Conservation (phyloP, 768 basidiomycete genomes). For the Boletus tomentosulus region DNA sequence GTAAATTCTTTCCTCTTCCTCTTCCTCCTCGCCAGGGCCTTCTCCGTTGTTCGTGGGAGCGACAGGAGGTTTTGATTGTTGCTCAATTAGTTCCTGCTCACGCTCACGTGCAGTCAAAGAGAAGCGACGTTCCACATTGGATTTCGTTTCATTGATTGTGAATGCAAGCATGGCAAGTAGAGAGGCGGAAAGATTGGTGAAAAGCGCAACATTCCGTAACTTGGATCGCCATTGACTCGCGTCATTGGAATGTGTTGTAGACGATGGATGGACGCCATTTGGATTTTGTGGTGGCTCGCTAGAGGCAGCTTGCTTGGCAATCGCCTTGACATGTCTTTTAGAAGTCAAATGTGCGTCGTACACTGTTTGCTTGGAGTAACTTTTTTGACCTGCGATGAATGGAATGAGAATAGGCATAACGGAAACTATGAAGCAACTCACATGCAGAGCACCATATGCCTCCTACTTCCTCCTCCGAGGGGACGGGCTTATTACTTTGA, state of each 20-base stretch:
- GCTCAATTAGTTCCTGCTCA: conserved; percentile 87
- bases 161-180: conserved; percentile 62
- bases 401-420: conserved; percentile 1
- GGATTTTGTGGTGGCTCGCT: conserved; percentile 32
- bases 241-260: conserved; percentile 33
- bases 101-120: conserved; percentile 97
- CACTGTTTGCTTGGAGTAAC: conserved; percentile 95
- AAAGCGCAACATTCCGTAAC: conserved; percentile 60
- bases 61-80: conserved; percentile 51
- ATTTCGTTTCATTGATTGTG: conserved; percentile 83
- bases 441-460: conserved; percentile 95
- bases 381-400: conserved; percentile 71
- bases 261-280: conserved; percentile 25
- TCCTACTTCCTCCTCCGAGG: conserved; percentile 41
- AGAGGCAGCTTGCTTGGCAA: conserved; percentile 62
- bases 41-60: conserved; percentile 41
- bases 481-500: conserved; percentile 34
- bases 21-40: conserved; percentile 73
- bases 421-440: conserved; percentile 40
- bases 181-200: conserved; percentile 65
- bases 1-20: conserved; percentile 95
- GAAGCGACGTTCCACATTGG: conserved; percentile 94
- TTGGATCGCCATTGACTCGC: conserved; percentile 39
- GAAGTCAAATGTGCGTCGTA: conserved; percentile 95
- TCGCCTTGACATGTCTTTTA: conserved; percentile 92